phyloP scores from a whole-genome alignment of 768 basidiomycete species.

The Nidularia pulvinata region DNA sequence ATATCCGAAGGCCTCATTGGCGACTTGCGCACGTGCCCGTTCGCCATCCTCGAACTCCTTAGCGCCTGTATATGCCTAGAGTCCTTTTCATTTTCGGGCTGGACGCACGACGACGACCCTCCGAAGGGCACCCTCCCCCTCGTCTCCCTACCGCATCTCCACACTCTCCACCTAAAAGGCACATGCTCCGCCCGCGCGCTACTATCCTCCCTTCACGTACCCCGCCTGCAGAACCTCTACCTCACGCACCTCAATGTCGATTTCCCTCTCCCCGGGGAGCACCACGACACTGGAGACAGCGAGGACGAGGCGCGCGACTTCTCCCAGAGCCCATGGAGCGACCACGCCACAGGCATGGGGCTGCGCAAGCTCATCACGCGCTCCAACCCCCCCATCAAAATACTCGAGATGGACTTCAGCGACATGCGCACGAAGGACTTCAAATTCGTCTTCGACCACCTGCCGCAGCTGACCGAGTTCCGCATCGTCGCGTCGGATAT shows the following conservation, averaged over 20 bases:
- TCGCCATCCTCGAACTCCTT: constrained; percentile 59
- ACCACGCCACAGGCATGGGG: constrained; percentile 81
- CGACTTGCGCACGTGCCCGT: constrained; percentile 38
- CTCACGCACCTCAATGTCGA: constrained; percentile 73
- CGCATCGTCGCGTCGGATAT: constrained; percentile 80
- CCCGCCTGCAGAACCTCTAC: constrained; percentile 56
- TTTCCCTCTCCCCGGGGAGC: constrained; percentile 33
- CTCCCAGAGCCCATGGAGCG: constrained; percentile 77
- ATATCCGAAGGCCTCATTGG: constrained; percentile 48
- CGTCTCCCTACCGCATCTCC: constrained; percentile 55
- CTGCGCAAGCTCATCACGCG: constrained; percentile 62
- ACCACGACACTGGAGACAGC: constrained; percentile 62
- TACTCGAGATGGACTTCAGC: constrained; percentile 78
- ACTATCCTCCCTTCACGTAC: constrained; percentile 63
- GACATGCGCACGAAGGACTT: constrained; percentile 89
- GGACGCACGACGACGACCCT: constrained; percentile 41
- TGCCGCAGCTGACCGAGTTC: constrained; percentile 58
- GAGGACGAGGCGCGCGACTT: constrained; percentile 76
- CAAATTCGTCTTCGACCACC: constrained; percentile 58
- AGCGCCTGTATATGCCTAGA: constrained; percentile 61
- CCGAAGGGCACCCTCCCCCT: constrained; percentile 26
- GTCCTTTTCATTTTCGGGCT: constrained; percentile 55
- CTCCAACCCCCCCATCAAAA: constrained; percentile 59
- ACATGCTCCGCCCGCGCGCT: constrained; percentile 66
- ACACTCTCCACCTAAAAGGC: constrained; percentile 52